These are phyloP conservation scores for Alloteropsis angusta DNA, from an alignment of 202 grass and related monocot genomes.

Conservation along the genomic window DNA sequence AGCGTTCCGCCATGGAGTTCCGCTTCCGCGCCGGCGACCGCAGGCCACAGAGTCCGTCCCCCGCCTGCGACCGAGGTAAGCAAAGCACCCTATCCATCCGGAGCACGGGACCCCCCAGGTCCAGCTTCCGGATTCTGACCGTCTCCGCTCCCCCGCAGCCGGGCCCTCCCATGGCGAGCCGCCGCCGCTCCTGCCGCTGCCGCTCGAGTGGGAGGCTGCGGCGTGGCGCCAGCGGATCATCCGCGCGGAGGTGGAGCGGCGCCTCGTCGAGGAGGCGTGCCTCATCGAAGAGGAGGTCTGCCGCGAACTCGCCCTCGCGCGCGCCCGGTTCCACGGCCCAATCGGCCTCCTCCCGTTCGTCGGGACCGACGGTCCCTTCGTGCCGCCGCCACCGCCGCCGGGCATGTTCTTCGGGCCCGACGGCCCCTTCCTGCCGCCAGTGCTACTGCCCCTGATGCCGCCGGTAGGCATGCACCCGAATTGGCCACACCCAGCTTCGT, in stretches of 20 bases:
- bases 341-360: not conserved
- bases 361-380: not conserved
- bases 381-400: not conserved
- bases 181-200: not conserved
- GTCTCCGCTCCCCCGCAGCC: not conserved
- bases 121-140: not conserved
- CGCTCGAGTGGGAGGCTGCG: constrained; percentile 26
- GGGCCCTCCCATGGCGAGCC: not conserved
- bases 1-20: constrained; percentile 43
- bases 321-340: constrained; percentile 8
- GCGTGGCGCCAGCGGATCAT: constrained; percentile 32
- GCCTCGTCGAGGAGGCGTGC: constrained; percentile 22
- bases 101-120: not conserved
- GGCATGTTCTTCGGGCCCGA: not conserved
- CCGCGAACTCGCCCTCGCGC: constrained; percentile 18
- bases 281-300: constrained; percentile 35
- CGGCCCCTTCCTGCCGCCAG: not conserved
- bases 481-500: not conserved
- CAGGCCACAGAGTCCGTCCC: not conserved
- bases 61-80: constrained; percentile 25
- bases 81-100: not conserved
- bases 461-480: not conserved
- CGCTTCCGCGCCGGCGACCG: constrained; percentile 14
- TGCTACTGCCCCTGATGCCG: not conserved
- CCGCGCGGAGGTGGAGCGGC: constrained; percentile 29